phyloP scores from a whole-genome alignment of 441 rosid species.

The Euphorbia celastroides region DNA sequence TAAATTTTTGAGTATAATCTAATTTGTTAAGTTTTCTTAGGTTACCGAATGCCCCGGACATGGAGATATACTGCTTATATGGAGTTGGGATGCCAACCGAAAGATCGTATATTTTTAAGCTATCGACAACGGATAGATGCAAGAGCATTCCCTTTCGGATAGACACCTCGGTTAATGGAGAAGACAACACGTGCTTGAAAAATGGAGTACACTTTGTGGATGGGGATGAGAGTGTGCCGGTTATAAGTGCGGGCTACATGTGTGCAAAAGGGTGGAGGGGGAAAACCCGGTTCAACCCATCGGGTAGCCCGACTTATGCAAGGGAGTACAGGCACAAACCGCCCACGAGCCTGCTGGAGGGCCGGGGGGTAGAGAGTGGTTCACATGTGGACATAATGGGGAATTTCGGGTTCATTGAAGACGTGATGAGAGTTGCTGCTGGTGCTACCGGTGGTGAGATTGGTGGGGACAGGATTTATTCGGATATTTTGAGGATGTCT shows the following conservation, averaged over 20 bases:
- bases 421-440: constrained; percentile 80
- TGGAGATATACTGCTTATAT: constrained; percentile 84
- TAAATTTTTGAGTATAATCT: no score
- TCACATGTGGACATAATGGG: constrained; percentile 97
- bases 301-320: constrained; percentile 58
- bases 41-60: constrained; percentile 87
- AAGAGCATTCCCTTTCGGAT: constrained; percentile 90
- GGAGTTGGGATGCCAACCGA: constrained; percentile 97
- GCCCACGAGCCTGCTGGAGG: constrained; percentile 80
- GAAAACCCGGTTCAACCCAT: constrained; percentile 87
- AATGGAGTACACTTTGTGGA: constrained; percentile 85
- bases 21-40: constrained; percentile 47
- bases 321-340: constrained; percentile 87
- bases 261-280: constrained; percentile 99
- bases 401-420: constrained; percentile 87
- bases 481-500: constrained; percentile 79
- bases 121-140: constrained; percentile 66
- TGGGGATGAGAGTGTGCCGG: constrained; percentile 95
- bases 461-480: constrained; percentile 78
- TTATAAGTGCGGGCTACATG: constrained; percentile 88
- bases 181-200: constrained; percentile 60
- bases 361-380: constrained; percentile 90
- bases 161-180: constrained; percentile 61
- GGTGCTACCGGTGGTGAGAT: constrained; percentile 77
- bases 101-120: constrained; percentile 75